Base-by-base conservation (phyloP, 352 stramenopile genomes). In the Globisporangium lucens region DNA sequence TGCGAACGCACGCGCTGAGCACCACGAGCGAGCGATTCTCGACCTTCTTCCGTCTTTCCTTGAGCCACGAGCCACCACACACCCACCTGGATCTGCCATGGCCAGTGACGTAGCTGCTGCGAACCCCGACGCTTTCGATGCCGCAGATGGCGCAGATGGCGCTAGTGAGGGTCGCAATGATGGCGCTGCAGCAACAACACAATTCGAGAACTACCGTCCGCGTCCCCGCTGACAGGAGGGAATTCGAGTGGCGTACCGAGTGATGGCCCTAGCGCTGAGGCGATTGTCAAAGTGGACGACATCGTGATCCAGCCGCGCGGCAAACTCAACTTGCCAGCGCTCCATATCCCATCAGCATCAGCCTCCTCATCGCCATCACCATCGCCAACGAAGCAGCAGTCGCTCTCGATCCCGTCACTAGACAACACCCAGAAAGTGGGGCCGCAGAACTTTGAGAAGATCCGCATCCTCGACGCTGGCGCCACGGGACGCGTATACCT, bases 391-490 rank as follows among this genome's bases (percentile, higher is more conserved):
- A 47, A 47, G 13, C 38, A 47, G 13, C n/a, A 30, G 17, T 17
- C 60, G 13, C 22, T 46, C n/a, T 61, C 38, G 43, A 66, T 63
- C 35, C 65, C 69, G 41, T 59, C 59, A 27, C 66, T 64, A 3
- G 56, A 68, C 33, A 61, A 61, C 12, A 60, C 29, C 43, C 17
- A 10, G 36, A 67, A 65, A 59, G 69, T 85, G 30, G 76, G 77
- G 0, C 77, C 75, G 9, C 65, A 82, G 36, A 82, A 85, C 71
- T 85, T 87, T 62, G 76, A 83, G 56, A 85, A 85, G 63, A 72
- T 87, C 41, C 71, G 71, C 13, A 68, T 82, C 24, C 75, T 87
- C 7, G 79, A 77, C 49, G 67, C 64, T 7, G 79, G 79, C 15
- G 76, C 75, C 3, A 80, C 77, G 0, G 79, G 79, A 2, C 68